Percentiles rank a stretch among this genome's conserved stretches.
phyloP scores from a whole-genome alignment of 2,329 filamentous ascomycete species.

The Trichoderma sp. region DNA sequence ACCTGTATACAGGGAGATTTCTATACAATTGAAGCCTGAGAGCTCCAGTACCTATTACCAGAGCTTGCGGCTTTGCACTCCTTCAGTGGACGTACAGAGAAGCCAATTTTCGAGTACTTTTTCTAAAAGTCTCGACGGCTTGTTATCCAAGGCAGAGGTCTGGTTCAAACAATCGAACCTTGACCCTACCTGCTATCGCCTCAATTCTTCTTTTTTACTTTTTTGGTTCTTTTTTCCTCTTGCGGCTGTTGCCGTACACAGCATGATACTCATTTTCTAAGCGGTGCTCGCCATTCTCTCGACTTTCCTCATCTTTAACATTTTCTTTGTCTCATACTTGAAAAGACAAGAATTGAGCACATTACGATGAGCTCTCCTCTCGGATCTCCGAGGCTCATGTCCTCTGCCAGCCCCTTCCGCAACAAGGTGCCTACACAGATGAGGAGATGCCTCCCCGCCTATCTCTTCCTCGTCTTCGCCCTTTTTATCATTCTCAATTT shows the following conservation, averaged over 20 bases:
- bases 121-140: neutral
- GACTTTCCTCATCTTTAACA: neutral
- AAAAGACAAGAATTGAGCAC: neutral
- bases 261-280: neutral
- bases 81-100: neutral
- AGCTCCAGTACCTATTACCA: neutral
- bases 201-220: neutral
- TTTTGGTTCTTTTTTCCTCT: neutral
- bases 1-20: neutral
- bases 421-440: constrained; percentile 23
- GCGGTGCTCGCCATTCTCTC: neutral
- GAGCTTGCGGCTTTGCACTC: neutral
- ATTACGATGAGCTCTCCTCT: constrained; percentile 36
- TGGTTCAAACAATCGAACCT: neutral
- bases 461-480: constrained; percentile 45
- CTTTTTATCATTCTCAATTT: constrained; percentile 50
- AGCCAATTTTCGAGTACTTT: neutral
- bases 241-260: neutral
- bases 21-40: neutral
- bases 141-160: neutral
- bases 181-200: neutral
- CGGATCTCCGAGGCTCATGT: constrained; percentile 41
- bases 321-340: neutral
- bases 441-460: constrained; percentile 49
- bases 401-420: constrained; percentile 33